Conservation (phyloP, 169 alveolate genomes). For the Fabrea salina region DNA sequence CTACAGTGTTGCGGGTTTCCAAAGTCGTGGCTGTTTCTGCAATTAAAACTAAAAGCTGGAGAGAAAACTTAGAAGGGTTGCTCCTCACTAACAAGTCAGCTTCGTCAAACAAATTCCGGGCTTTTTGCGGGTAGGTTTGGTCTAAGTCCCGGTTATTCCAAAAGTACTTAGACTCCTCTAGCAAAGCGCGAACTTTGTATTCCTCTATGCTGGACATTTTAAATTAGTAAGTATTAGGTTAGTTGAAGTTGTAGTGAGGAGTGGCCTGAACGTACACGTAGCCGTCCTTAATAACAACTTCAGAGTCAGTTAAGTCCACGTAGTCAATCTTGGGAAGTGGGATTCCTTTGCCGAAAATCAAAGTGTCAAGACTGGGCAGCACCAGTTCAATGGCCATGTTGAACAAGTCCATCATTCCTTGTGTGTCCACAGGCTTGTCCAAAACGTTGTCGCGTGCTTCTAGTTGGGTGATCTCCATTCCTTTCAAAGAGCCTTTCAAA, state of each 20-base stretch:
- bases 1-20: slow-evolving; percentile 13
- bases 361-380: background rate
- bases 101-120: slow-evolving; percentile 8
- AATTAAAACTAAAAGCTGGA: background rate
- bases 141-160: slow-evolving; percentile 24
- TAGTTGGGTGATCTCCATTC: background rate
- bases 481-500: background rate
- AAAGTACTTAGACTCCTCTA: background rate
- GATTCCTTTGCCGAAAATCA: background rate
- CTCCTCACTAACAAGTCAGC: background rate
- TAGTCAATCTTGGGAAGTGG: background rate
- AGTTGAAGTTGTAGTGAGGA: background rate
- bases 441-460: background rate
- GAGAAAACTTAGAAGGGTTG: background rate
- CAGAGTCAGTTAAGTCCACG: background rate
- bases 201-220: slow-evolving; percentile 30
- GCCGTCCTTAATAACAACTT: background rate
- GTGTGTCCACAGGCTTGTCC: background rate
- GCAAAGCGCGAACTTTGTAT: background rate
- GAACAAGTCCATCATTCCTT: background rate
- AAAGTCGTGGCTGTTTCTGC: slow-evolving; percentile 1
- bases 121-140: slow-evolving; percentile 27
- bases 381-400: background rate
- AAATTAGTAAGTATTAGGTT: too few relatives aligned
- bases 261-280: background rate